Evolutionary conservation across 306 rosid species (phyloP), one percentile per base, ranked within the genome.

Genomic region (Cicer yamashitae): DNA sequence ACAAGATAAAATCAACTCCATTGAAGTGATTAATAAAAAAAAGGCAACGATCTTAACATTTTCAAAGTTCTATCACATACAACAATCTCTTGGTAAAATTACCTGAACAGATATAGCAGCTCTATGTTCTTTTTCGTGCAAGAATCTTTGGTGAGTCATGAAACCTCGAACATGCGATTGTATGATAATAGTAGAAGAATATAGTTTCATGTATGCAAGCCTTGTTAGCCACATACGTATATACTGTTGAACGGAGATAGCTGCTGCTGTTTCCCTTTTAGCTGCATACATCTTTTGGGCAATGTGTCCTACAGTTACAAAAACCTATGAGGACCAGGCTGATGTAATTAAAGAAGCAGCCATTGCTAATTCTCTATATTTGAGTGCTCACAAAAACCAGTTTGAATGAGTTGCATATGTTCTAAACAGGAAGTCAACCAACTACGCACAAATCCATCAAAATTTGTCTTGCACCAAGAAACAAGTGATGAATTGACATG

Each of bases 71-170:
- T 66, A 59, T 51, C 51, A 41, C 72, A 73, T 34, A 61, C 41
- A 17, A 56, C 48, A 30, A 73, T 44, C 44, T 56, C 62, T 22
- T n/a, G 45, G 54, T 45, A 75, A 71, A 70, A 48, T 76, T 78
- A 92, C 99, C 97, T 94, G 99, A 81, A 94, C 86, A 54, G 78
- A 47, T 74, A 88, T 86, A 50, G 96, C 97, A 77, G 99, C 96
- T 83, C 79, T 94, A 75, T 82, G 91, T 74, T 89, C 85, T 77
- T 85, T 92, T 60, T 58, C 88, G 75, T 80, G 89, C 80, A 85
- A 73, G 76, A 85, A 89, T 75, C 80, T 89, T 77, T 67, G 81
- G 81, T 88, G 96, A 73, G 88, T 85, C 52, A 86, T 77, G 76
- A 92, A 90, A 54, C 96, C 93, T 70, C 89, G 90, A 58, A 87